Evolutionary conservation across 2,329 filamentous ascomycete genomes (phyloP).

Genomic region (Pseudogymnoascus sp.): DNA sequence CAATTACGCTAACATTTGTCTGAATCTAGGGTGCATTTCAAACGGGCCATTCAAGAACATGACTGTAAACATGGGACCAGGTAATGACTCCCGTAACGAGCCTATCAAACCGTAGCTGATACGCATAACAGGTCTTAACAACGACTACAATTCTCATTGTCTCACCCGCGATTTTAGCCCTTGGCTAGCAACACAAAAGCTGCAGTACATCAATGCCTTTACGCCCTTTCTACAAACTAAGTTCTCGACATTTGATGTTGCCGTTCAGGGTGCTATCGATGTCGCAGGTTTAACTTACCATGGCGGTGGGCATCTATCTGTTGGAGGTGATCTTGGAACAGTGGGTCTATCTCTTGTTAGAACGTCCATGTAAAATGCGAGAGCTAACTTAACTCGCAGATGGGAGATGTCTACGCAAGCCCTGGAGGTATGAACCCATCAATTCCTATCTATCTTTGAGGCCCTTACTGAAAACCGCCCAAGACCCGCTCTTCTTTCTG

Average conservation of each 20-base stretch:
- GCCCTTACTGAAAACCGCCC: constrained; percentile 3
- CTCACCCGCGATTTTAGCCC: constrained; percentile 27
- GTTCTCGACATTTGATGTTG: constrained; percentile 25
- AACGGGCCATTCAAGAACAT: constrained; percentile 28
- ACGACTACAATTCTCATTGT: constrained; percentile 27
- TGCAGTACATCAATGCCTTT: constrained; percentile 13
- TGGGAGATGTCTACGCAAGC: background rate
- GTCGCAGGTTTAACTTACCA: constrained; percentile 21
- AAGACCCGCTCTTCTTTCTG: constrained; percentile 33
- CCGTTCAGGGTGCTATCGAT: constrained; percentile 21
- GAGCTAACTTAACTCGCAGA: background rate
- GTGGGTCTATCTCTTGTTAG: constrained; percentile 23
- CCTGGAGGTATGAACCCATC: background rate
- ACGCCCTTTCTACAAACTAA: constrained; percentile 16
- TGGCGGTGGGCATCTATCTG: constrained; percentile 22
- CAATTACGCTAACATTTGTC: background rate
- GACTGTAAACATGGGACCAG: constrained; percentile 11
- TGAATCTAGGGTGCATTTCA: constrained; percentile 37
- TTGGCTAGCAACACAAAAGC: constrained; percentile 13
- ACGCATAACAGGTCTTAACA: constrained; percentile 2
- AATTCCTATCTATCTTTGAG: background rate
- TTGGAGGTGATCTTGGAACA: constrained; percentile 28
- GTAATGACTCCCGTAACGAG: background rate
- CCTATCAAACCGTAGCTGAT: background rate
- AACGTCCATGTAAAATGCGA: background rate